Percentiles rank a stretch among this genome's conserved stretches.
Conservation (phyloP, 1,284 basidiomycete genomes). For the Pisolithus thermaeus region DNA sequence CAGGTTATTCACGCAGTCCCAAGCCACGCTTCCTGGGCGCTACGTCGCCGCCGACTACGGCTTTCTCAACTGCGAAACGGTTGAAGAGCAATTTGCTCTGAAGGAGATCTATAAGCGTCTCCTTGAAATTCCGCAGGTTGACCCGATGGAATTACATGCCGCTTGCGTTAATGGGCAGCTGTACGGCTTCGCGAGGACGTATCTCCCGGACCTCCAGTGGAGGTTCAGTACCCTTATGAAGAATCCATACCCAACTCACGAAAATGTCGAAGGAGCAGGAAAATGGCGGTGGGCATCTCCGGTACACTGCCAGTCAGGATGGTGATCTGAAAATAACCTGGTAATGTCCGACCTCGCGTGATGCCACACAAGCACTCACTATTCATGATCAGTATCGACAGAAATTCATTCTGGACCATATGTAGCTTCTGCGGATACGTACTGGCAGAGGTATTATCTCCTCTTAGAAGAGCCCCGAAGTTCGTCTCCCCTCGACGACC, state of each 20-base stretch:
- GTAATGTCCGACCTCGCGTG: too few species aligned
- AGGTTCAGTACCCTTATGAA: neutral
- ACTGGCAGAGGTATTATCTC: too few species aligned
- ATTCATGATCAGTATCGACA: too few species aligned
- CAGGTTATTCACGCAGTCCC: neutral
- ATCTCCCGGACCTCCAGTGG: neutral
- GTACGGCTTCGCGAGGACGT: neutral
- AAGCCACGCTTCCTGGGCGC: neutral
- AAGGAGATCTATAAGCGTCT: neutral
- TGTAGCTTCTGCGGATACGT: too few species aligned
- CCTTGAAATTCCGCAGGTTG: neutral
- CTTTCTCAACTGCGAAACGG: slow-evolving; percentile 1
- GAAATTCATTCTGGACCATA: too few species aligned
- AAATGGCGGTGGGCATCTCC: too few species aligned
- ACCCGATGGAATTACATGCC: neutral
- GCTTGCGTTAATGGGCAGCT: neutral
- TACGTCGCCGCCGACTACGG: neutral
- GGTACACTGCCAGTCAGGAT: too few species aligned
- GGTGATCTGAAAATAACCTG: too few species aligned
- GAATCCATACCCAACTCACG: too few species aligned
- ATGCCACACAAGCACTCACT: too few species aligned
- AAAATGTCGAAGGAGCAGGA: too few species aligned
- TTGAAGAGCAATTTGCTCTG: neutral
- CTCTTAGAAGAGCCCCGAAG: neutral
- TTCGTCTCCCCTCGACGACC: too few species aligned